Base-by-base conservation (phyloP, 2,329 filamentous ascomycete genomes). In the Pseudogymnoascus pannorum region DNA sequence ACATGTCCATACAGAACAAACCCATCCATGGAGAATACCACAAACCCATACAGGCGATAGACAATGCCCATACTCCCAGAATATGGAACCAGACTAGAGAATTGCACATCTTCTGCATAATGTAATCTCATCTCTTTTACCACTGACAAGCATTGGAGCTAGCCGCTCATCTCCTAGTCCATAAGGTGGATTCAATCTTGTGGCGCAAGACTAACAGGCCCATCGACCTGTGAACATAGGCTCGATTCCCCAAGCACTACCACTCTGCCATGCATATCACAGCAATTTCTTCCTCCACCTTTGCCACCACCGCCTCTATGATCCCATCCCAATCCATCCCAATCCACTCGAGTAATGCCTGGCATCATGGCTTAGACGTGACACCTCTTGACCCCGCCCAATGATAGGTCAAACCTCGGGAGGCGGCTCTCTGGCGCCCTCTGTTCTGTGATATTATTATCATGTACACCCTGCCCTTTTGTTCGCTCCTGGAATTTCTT, bases 341-440 rank as follows among this genome's bases (percentile, higher is more conserved):
- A 20, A 54, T 54, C 48, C 48, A 54, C 48, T 54, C 48, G 48
- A 54, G 48, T 54, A 54, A 54, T 54, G 48, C 48, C 48, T 33
- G 48, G 48, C 48, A 54, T 54, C 48, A 54, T 54, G 48, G 48
- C 48, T 54, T 54, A 54, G 48, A 54, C 48, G 48, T 54, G 48
- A 54, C 48, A 54, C 48, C 48, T 29, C 5, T 54, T 54, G 48
- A 54, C 48, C 48, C 48, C 48, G 48, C 48, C 48, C 48, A 18
- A 33, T 54, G 48, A 54, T 54, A 54, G 48, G 48, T 31, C 48
- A 31, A 42, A 54, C 48, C 48, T 31, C 26, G 26, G 26, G 48
- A 33, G 48, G 48, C 48, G 48, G 48, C 48, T 54, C 48, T 54
- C 48, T 54, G 6, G n/a, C n/a, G 48, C 48, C 9, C 48, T 54